Evolutionary conservation across 768 basidiomycete genomes (phyloP).

Genomic region (Podaxis sp.): DNA sequence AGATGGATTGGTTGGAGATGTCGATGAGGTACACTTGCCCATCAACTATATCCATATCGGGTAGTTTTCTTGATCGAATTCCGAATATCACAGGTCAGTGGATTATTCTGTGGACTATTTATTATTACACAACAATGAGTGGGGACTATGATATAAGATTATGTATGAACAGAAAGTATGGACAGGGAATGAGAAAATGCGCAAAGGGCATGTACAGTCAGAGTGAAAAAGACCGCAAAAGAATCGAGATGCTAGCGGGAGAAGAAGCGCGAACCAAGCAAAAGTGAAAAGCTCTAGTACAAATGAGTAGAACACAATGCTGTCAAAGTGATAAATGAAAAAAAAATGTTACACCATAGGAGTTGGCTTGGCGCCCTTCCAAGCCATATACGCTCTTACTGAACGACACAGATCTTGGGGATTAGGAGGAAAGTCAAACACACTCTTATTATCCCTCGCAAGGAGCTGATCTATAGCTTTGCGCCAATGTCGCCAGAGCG

Average conservation of each 20-base stretch:
- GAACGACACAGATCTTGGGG: conserved; percentile 41
- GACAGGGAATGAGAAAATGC: background rate
- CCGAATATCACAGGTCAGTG: conserved; percentile 1
- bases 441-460: conserved; percentile 19
- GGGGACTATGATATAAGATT: background rate
- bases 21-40: conserved; percentile 14
- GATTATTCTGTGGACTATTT: background rate
- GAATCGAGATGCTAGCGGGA: background rate
- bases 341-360: conserved; percentile 1
- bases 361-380: conserved; percentile 32
- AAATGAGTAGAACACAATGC: background rate
- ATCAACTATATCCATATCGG: conserved; percentile 23
- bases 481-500: conserved; percentile 12
- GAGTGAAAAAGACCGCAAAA: background rate
- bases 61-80: conserved; percentile 11
- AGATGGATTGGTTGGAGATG: conserved; percentile 14
- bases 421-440: conserved; percentile 29
- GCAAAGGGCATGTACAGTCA: background rate
- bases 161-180: background rate
- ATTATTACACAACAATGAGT: background rate
- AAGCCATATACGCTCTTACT: conserved; percentile 56
- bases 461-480: conserved; percentile 11
- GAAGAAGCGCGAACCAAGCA: background rate
- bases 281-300: background rate
- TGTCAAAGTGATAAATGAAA: background rate